Conservation (phyloP, 208 protist genomes). For the Strigomonas culicis region DNA sequence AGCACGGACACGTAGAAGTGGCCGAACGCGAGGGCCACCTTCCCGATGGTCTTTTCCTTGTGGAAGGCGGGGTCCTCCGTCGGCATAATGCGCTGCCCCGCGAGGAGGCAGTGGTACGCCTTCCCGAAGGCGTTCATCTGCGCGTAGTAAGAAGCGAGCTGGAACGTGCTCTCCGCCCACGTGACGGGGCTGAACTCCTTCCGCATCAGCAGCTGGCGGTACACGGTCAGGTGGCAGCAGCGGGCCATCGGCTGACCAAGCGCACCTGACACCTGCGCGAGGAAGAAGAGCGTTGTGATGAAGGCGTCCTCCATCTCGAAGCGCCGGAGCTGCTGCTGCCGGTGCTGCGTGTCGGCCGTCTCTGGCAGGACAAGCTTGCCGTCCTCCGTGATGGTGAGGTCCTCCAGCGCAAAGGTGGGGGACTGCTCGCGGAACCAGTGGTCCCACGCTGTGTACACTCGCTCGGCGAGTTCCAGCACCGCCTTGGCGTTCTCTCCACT, state of each 20-base stretch:
- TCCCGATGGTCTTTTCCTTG: conserved; percentile 50
- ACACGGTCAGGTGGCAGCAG: conserved; percentile 82
- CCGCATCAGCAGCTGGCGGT: conserved; percentile 73
- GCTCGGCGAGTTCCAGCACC: conserved; percentile 59
- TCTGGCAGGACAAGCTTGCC: conserved; percentile 29
- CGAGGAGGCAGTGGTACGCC: conserved; percentile 78
- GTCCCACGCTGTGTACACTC: conserved; percentile 57
- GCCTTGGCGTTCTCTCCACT: conserved; percentile 34
- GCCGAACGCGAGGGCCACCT: conserved; percentile 70
- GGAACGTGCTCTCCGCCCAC: conserved; percentile 85
- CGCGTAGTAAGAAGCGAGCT: conserved; percentile 79
- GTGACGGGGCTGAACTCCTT: conserved; percentile 69
- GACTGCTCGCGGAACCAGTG: conserved; percentile 34
- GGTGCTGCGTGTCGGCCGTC: conserved; percentile 14
- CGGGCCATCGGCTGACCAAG: conserved; percentile 41
- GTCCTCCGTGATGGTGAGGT: conserved; percentile 40
- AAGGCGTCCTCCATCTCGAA: conserved; percentile 77
- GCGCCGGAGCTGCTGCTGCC: conserved; percentile 19
- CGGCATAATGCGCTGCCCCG: conserved; percentile 78
- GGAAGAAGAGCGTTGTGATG: conserved; percentile 82
- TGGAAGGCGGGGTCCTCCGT: conserved; percentile 19
- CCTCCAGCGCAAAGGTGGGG: conserved; percentile 26
- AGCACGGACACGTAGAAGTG: conserved; percentile 73
- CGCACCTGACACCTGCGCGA: conserved; percentile 76
- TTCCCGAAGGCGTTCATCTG: conserved; percentile 61